Base-by-base conservation (phyloP, 176 grass and related monocot species). In the Juncus inflexus region DNA sequence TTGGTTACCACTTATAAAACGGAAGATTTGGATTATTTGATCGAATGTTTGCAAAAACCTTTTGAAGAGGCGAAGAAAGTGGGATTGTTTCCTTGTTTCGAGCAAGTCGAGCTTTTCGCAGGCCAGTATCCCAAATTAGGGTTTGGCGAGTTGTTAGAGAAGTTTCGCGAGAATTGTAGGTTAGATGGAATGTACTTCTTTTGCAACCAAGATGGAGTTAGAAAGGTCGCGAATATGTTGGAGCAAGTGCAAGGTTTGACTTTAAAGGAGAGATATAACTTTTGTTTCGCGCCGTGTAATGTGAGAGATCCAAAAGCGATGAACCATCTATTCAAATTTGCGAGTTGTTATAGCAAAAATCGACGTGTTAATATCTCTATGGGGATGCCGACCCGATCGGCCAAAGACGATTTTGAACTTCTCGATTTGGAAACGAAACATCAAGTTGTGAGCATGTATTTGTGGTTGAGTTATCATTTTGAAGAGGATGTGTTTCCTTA, bases 391-490 rank as follows among this genome's bases (percentile, higher is more conserved):
- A 86, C 65, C 35, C 58, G 77, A 55, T 97, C 92, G 58, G 92
- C 92, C 12, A 86, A 35, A 70, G 91, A 97, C n/a, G 92, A 97
- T 68, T 75, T 79, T 50, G 92, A 97, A 70, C 74, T 97, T 37
- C 82, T 97, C 57, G 87, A 97, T 67, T 89, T 97, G 12, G 92
- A 97, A 80, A 86, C 92, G 37, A 97, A 97, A 68, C 92, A 97
- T 67, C 92, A 97, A 79, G 82, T 97, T 58, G n/a, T 91, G 13
- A 91, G 84, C 3, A 91, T 91, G 85, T 97, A 97, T 63, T 51
- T 97, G 60, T 97, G 87, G 92, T 58, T 97, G 56, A 79, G 87
- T 36, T 66, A 97, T 66, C 92, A 97, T 86, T 91, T 97, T 67
- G 82, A 89, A 56, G 66, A 91, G 70, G 84, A 85, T 50, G 69